Base-by-base conservation (phyloP, 495 filamentous ascomycete genomes). In the Paragyromitra xinjiangensis region DNA sequence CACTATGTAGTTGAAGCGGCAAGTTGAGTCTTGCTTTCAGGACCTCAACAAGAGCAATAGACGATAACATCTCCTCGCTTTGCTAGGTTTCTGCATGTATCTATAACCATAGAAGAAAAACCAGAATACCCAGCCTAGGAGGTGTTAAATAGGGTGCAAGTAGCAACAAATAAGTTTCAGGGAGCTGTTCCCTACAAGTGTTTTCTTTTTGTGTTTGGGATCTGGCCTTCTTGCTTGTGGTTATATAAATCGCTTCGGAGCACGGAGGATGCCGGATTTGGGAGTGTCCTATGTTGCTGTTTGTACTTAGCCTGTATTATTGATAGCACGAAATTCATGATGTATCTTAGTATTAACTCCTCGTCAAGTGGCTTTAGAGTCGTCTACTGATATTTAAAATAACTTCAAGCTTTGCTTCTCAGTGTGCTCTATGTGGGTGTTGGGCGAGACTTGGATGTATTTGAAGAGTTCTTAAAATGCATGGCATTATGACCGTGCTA, bases 41-140 rank as follows among this genome's bases (percentile, higher is more conserved):
- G 77, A 79, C 56, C 77, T 79, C 53, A 79, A 78, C 37, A 79
- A 79, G 34, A 77, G 69, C n/a, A 66, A 48, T 26, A 77, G 74
- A 55, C 69, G 74, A 65, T 77, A 73, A 51, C 51, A 45, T n/a
- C 40, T 26, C 22, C 39, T 45, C 64, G 11, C 42, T 42, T 42
- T 64, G 14, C 59, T 65, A 26, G 48, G 48, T 51, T 11, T 11
- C 34, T 70, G 58, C 42, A 67, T 70, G 58, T 58, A 67, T 71
- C 71, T 64, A 71, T 71, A 65, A 56, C 34, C 45, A 48, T 66
- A 73, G 69, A 64, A 58, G 44, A 24, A 42, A 37, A 22, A 22
- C 19, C 39, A 37, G 40, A 44, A 75, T 73, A 75, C 50, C 59
- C n/a, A 34, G 67, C 3, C 37, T 48, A 14, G 48, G 58, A 24